phyloP scores from a whole-genome alignment of 164 flowering plant species.

The Kalanchoe fedtschenkoi region DNA sequence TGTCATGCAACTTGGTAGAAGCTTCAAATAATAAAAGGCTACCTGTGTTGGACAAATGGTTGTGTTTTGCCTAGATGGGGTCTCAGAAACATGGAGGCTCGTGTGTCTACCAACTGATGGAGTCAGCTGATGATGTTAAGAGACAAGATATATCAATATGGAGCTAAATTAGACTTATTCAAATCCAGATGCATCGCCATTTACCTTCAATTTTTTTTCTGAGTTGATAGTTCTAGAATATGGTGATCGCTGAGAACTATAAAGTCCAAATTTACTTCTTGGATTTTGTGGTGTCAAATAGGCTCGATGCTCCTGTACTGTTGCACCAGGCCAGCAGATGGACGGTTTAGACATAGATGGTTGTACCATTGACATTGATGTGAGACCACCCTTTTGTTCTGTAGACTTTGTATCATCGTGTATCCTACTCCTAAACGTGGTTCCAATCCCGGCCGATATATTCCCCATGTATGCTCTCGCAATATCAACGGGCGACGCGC shows the following conservation, averaged over 20 bases:
- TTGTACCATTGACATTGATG: conserved; percentile 23
- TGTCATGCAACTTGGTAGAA: not conserved
- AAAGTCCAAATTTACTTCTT: conserved; percentile 46
- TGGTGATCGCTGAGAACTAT: conserved; percentile 64
- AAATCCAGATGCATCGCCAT: not conserved
- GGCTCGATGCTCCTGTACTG: conserved; percentile 38
- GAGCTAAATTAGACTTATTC: not conserved
- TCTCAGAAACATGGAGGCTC: conserved; percentile 2
- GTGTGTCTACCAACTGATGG: not conserved
- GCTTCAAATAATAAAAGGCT: not conserved
- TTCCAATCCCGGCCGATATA: conserved; percentile 30
- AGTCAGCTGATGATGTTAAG: conserved; percentile 3
- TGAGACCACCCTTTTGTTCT: conserved; percentile 19
- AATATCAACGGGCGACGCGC: conserved; percentile 80
- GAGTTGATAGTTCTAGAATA: conserved; percentile 57
- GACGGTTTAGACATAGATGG: conserved; percentile 45
- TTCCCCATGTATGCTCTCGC: conserved; percentile 82
- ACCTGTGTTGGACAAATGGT: not conserved
- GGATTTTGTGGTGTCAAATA: conserved; percentile 58
- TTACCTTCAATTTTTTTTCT: conserved; percentile 53
- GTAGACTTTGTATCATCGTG: conserved; percentile 24
- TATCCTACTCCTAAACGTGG: conserved; percentile 19
- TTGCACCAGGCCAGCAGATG: conserved; percentile 77
- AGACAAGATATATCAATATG: not conserved
- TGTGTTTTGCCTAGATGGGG: not conserved